A percentile compares a stretch with the other conserved stretches of the same genome.
These are phyloP conservation scores for Blastobotrys buckinghamii DNA, from an alignment of 1,139 yeast species.

Conservation along the genomic window DNA sequence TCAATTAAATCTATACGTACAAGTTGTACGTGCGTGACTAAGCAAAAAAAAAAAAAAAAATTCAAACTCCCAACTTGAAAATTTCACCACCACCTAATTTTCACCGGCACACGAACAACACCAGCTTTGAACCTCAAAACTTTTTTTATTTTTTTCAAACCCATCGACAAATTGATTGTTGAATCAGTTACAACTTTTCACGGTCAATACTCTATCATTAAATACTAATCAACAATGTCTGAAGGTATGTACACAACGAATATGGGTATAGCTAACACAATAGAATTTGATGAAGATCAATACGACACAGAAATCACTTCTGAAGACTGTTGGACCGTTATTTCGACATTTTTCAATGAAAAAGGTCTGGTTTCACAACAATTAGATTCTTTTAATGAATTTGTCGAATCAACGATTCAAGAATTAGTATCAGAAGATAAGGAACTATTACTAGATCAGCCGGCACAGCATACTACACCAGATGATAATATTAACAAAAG, in stretches of 20 bases:
- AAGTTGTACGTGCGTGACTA: no score
- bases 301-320: conserved; percentile 62
- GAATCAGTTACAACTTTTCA: no score
- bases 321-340: conserved; percentile 99
- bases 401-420: conserved; percentile 93
- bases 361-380: conserved; percentile 98
- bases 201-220: not conserved
- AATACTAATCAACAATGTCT: conserved; percentile 4
- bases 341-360: conserved; percentile 91
- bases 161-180: not conserved
- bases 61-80: not conserved
- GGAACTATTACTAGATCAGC: conserved; percentile 89
- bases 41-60: no score
- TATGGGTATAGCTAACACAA: not conserved
- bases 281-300: conserved; percentile 32
- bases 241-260: conserved; percentile 8
- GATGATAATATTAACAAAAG: conserved; percentile 84
- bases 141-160: no score
- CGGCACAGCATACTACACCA: conserved; percentile 94
- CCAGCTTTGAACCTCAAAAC: no score
- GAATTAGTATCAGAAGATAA: conserved; percentile 96
- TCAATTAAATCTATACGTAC: no score
- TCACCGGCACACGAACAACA: no score
- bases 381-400: conserved; percentile 96
- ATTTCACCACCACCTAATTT: not conserved